These are phyloP conservation scores for Infundibulicybe gibba DNA, from an alignment of 768 basidiomycete genomes.

Conservation along the genomic window DNA sequence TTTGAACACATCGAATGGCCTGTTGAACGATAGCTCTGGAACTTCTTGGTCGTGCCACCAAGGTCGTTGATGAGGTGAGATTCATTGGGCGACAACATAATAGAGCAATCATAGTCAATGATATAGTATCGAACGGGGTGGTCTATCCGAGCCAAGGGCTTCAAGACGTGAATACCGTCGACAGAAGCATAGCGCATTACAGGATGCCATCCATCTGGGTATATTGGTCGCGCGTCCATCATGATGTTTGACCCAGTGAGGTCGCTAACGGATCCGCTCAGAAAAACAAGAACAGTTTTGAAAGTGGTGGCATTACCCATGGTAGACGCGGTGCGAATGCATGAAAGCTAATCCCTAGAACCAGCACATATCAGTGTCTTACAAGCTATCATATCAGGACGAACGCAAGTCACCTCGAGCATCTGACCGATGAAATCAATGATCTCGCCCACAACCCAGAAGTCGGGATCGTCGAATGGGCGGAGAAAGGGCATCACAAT, in stretches of 20 bases:
- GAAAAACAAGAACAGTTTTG: not conserved
- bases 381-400: too few relatives aligned
- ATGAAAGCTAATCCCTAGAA: conserved; percentile 28
- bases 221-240: conserved; percentile 29
- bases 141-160: conserved; percentile 24
- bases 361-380: too few relatives aligned
- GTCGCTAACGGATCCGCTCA: conserved; percentile 14
- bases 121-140: conserved; percentile 34
- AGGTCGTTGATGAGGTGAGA: conserved; percentile 9
- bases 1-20: conserved; percentile 23
- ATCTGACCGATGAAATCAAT: conserved; percentile 28
- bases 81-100: conserved; percentile 13
- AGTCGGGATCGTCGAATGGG: conserved; percentile 30
- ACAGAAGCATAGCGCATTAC: conserved; percentile 22
- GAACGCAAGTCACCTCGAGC: conserved; percentile 2
- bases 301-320: conserved; percentile 20
- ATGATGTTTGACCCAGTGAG: conserved; percentile 29
- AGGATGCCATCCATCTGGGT: conserved; percentile 31
- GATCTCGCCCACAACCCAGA: conserved; percentile 19
- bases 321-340: conserved; percentile 25
- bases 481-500: conserved; percentile 34
- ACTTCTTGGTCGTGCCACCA: conserved; percentile 17
- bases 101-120: conserved; percentile 28
- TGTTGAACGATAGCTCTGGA: conserved; percentile 1
- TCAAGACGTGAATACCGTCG: conserved; percentile 22